Percentiles rank a stretch among this genome's conserved stretches.
Conservation (phyloP, 2,329 filamentous ascomycete species). For the Leptographium lundbergii region DNA sequence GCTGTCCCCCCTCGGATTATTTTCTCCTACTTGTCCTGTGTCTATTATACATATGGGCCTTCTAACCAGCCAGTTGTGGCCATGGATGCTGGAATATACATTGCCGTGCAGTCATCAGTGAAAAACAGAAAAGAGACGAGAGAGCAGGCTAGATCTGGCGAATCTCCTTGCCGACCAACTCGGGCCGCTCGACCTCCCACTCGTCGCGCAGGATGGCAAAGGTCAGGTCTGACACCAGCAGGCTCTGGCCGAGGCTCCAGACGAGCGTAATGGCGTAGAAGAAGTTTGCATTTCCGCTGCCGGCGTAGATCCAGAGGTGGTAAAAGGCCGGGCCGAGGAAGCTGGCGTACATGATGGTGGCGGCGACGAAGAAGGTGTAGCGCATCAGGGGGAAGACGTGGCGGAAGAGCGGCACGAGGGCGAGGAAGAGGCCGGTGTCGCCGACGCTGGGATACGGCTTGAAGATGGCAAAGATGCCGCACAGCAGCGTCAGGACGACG, state of each 20-base stretch:
- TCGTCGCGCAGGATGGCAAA: constrained; percentile 87
- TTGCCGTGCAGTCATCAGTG: neutral
- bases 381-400: constrained; percentile 89
- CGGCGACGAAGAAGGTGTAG: constrained; percentile 77
- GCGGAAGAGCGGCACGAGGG: constrained; percentile 71
- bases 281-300: constrained; percentile 96
- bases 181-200: constrained; percentile 83
- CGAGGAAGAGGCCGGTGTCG: constrained; percentile 77
- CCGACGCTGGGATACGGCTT: constrained; percentile 93
- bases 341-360: constrained; percentile 74
- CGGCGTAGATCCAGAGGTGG: constrained; percentile 95
- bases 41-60: neutral
- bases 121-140: neutral
- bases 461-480: constrained; percentile 88
- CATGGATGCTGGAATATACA: neutral
- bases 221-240: constrained; percentile 75
- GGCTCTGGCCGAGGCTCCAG: constrained; percentile 81
- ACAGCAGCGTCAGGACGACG: constrained; percentile 69
- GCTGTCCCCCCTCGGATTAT: neutral
- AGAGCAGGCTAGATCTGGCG: constrained; percentile 51
- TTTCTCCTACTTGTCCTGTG: neutral
- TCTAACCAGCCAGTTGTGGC: neutral
- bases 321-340: constrained; percentile 92
- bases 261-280: constrained; percentile 99
- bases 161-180: constrained; percentile 78